Base-by-base conservation (phyloP, 768 basidiomycete genomes). In the Infundibulicybe gibba region DNA sequence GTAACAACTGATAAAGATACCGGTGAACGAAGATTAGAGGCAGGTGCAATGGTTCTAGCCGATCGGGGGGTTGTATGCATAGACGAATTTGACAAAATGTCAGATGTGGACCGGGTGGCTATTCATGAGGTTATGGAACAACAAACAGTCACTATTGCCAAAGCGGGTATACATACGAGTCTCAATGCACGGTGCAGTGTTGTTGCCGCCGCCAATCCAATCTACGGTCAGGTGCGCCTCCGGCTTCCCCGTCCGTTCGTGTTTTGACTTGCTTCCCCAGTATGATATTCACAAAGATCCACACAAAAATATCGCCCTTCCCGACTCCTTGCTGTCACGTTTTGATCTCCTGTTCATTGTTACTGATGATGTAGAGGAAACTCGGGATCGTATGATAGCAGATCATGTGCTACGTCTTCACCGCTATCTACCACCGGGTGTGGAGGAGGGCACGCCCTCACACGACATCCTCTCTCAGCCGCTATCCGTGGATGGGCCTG, bases 41-140 rank as follows among this genome's bases (percentile, higher is more conserved):
- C 97, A 3, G 97, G 97, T 38, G 97, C 97, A 11, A 99, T 99
- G 97, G 97, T 99, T 45, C 85, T 99, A 49, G 97, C 97, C 21
- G 97, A 99, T 67, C 85, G 95, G 56, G 97, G 97, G 14, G 94
- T 99, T 16, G 95, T 99, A 39, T 99, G 97, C 66, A 98, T 99
- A 57, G 97, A 99, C 67, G 97, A 99, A 68, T 99, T 99, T 60
- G 97, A 99, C 78, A 99, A 99, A 66, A 98, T 99, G 97, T 94
- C 92, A 20, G 97, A 99, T 61, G 79, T 98, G 54, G 97, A 99
- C 70, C 83, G 97, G 54, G 95, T 98, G 15, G 95, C 97, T 31
- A 99, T 99, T 58, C 97, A 99, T 69, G 97, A 99, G 80, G 97
- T 98, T 61, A 99, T 99, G 97, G 97, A 98, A 63, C 95, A 97